A percentile compares a stretch with the other conserved stretches of the same genome.
Conservation (phyloP, 2,329 filamentous ascomycete species). For the Pseudogymnoascus sp. region DNA sequence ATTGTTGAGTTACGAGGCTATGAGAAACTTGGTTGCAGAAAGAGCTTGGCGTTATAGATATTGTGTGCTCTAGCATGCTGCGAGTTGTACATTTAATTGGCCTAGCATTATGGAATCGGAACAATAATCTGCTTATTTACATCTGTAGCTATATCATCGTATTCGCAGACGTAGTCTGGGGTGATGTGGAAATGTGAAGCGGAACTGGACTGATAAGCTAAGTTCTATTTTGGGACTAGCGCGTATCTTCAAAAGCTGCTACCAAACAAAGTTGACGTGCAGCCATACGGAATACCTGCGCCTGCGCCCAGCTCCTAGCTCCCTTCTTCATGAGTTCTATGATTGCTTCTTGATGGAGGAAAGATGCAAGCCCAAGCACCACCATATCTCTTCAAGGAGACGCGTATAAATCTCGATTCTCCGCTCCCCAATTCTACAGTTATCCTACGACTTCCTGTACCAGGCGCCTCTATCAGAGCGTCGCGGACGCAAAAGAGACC, state of each 20-base stretch:
- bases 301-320: slow-evolving; percentile 17
- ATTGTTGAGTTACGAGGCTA: slow-evolving; percentile 9
- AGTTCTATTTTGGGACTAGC: slow-evolving; percentile 20
- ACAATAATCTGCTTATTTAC: background rate
- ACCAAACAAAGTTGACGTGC: slow-evolving; percentile 12
- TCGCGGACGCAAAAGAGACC: slow-evolving; percentile 35
- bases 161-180: background rate
- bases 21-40: background rate
- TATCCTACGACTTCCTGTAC: slow-evolving; percentile 57
- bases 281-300: slow-evolving; percentile 23
- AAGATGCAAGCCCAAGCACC: slow-evolving; percentile 57
- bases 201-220: slow-evolving; percentile 14
- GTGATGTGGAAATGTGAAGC: slow-evolving; percentile 14
- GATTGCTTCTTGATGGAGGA: slow-evolving; percentile 45
- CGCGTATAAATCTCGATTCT: slow-evolving; percentile 72
- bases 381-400: slow-evolving; percentile 74
- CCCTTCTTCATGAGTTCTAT: slow-evolving; percentile 11
- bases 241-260: slow-evolving; percentile 14
- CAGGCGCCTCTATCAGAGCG: slow-evolving; percentile 30
- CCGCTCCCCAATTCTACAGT: slow-evolving; percentile 60
- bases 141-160: background rate
- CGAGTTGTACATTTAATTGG: slow-evolving; percentile 8
- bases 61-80: background rate
- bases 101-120: slow-evolving; percentile 6
- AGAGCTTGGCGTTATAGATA: slow-evolving; percentile 11